Percentiles rank a stretch among this genome's conserved stretches.
These are phyloP conservation scores for Cryphonectria carpinicola DNA, from an alignment of 2,329 filamentous ascomycete species.

Conservation along the genomic window DNA sequence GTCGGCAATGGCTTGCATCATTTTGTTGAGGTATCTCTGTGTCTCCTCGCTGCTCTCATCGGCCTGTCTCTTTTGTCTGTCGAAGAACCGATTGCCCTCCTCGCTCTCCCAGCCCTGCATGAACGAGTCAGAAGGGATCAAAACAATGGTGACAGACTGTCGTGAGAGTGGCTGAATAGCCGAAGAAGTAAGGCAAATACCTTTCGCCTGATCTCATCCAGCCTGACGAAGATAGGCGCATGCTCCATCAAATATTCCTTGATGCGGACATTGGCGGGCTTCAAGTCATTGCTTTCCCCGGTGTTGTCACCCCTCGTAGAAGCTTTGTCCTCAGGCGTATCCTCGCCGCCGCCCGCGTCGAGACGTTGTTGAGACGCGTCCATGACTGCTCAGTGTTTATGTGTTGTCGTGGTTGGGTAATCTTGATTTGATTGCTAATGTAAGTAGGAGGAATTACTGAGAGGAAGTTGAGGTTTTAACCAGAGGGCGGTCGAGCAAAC, in stretches of 20 bases:
- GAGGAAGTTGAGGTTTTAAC: background rate
- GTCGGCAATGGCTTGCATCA: constrained; percentile 11
- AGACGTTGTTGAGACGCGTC: background rate
- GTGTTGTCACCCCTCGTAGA: background rate
- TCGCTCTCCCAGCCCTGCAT: constrained; percentile 14
- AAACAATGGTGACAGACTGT: background rate
- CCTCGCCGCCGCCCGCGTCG: background rate
- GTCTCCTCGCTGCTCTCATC: background rate
- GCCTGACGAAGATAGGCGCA: constrained; percentile 15
- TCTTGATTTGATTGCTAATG: background rate
- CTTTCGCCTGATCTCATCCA: constrained; percentile 17
- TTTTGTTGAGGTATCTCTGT: background rate
- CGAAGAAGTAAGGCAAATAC: background rate
- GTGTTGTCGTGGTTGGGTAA: background rate
- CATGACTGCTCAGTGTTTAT: background rate
- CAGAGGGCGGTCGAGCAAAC: background rate
- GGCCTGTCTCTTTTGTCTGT: background rate
- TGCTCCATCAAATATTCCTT: constrained; percentile 21
- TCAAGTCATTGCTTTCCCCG: background rate
- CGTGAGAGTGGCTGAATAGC: background rate
- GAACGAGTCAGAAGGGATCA: background rate
- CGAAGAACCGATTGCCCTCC: background rate
- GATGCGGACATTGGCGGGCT: background rate
- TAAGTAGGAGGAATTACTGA: background rate
- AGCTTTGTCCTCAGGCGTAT: background rate